Evolutionary conservation across 148 eudicot species (phyloP), one percentile per base, ranked within the genome.

Genomic region (Camellia japonica): DNA sequence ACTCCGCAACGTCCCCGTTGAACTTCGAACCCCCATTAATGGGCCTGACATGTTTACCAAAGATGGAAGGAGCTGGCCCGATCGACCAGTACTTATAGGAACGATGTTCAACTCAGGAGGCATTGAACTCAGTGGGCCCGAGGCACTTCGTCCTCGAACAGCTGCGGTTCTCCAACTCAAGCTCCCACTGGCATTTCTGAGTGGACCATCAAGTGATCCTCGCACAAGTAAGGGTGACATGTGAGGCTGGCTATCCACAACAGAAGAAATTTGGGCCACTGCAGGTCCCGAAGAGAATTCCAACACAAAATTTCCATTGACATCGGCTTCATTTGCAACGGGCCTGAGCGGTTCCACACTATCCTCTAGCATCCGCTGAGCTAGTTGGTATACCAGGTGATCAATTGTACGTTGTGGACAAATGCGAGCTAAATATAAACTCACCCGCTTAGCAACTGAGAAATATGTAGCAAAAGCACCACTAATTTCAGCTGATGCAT

Each of bases 171-270:
- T 88, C 99, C 99, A 96, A 88, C 97, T 92, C 86, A 96, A 80
- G 82, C 91, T 96, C 51, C 99, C 99, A 66, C 99, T 96, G 44
- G 90, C 84, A 44, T 91, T 96, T 86, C 97, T 87, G 9, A 92
- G 84, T 7, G 99, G 98, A 68, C 92, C 98, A 80, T 96, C 99
- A 43, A 95, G 92, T 77, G 99, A 95, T 43, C 99, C 99, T 60
- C 99, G 91, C 38, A 96, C 99, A 42, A 96, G 95, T 83, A 96
- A 86, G 68, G 99, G 99, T 38, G 99, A 96, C 99, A 96, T 96
- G 76, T 96, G 99, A 76, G 99, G 98, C 82, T 94, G 99, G 71
- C 84, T 91, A 77, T 96, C 99, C 49, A 85, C 87, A 61, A 90
- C 86, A 63, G 98, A 90, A 47, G 89, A 69, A 59, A 87, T 81